Evolutionary conservation across 75 land plant species (phyloP).

Genomic region (Sequoia sempervirens): DNA sequence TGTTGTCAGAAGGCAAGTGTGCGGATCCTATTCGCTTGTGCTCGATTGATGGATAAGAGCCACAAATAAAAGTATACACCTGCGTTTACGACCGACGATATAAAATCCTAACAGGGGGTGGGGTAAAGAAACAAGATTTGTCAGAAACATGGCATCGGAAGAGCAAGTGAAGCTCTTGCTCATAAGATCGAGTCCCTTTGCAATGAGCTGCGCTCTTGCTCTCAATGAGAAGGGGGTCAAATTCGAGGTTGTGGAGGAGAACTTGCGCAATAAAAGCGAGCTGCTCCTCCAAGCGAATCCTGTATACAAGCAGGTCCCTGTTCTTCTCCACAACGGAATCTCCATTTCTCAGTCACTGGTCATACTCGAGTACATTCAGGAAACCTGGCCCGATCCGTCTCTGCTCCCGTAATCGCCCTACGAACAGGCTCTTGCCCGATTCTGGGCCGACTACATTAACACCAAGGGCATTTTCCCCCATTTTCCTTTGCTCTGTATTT

Average conservation of each 20-base stretch:
- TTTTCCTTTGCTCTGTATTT: background rate
- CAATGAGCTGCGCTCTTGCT: background rate
- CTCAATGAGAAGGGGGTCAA: background rate
- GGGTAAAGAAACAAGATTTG: no score
- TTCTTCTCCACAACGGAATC: conserved; percentile 4
- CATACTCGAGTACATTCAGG: conserved; percentile 17
- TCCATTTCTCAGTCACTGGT: conserved; percentile 8
- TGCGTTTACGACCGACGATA: no score
- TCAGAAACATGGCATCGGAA: background rate
- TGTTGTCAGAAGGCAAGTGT: no score
- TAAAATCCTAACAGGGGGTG: no score
- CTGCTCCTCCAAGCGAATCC: background rate
- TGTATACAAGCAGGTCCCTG: no score
- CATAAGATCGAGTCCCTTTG: background rate
- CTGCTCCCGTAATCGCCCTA: conserved; percentile 4
- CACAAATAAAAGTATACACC: no score
- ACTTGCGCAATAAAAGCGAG: background rate
- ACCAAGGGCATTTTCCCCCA: background rate
- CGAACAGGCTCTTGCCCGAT: conserved; percentile 6
- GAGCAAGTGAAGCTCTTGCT: background rate
- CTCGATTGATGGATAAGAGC: no score
- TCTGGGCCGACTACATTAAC: conserved; percentile 21
- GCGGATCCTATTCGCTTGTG: no score
- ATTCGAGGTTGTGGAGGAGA: background rate
- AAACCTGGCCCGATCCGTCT: background rate